A percentile compares a stretch with the other conserved stretches of the same genome.
These are phyloP conservation scores for Rusavskia elegans DNA, from an alignment of 495 filamentous ascomycete species.

Conservation along the genomic window DNA sequence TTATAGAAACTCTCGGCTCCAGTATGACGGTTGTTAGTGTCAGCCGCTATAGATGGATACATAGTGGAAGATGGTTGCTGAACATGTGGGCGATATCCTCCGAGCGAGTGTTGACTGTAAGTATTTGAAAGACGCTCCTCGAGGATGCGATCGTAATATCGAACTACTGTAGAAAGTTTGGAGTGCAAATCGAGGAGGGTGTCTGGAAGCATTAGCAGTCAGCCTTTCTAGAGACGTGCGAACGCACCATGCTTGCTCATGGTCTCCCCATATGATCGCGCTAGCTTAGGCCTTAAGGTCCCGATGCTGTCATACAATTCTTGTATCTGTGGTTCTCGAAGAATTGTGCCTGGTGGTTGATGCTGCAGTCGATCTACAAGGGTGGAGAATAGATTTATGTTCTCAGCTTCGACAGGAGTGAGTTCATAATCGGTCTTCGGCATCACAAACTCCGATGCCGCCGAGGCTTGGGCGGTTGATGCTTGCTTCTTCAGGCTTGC, in stretches of 20 bases:
- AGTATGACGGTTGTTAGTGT: conserved; percentile 27
- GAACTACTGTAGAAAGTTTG: conserved; percentile 88
- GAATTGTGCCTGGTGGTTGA: conserved; percentile 85
- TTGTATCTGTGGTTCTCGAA: conserved; percentile 93
- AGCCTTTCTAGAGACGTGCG: neutral
- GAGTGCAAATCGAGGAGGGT: conserved; percentile 86
- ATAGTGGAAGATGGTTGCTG: conserved; percentile 41
- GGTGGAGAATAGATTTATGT: conserved; percentile 91
- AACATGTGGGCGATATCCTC: conserved; percentile 25
- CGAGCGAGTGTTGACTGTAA: conserved; percentile 61
- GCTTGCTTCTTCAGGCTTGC: conserved; percentile 62
- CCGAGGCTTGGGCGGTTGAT: conserved; percentile 27
- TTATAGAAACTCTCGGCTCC: conserved; percentile 73
- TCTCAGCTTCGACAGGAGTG: conserved; percentile 84
- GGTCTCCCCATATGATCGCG: conserved; percentile 91
- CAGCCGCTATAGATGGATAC: conserved; percentile 49
- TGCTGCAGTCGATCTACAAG: conserved; percentile 89
- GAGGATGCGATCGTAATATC: conserved; percentile 98
- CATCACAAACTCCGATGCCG: conserved; percentile 24
- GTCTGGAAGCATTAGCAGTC: conserved; percentile 33
- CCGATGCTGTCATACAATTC: conserved; percentile 97
- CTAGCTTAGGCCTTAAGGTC: conserved; percentile 77
- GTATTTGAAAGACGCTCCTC: conserved; percentile 88
- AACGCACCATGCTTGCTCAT: conserved; percentile 94
- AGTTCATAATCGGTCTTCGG: conserved; percentile 91